Base-by-base conservation (phyloP, 1,139 yeast species). In the Dujonia santamariae region DNA sequence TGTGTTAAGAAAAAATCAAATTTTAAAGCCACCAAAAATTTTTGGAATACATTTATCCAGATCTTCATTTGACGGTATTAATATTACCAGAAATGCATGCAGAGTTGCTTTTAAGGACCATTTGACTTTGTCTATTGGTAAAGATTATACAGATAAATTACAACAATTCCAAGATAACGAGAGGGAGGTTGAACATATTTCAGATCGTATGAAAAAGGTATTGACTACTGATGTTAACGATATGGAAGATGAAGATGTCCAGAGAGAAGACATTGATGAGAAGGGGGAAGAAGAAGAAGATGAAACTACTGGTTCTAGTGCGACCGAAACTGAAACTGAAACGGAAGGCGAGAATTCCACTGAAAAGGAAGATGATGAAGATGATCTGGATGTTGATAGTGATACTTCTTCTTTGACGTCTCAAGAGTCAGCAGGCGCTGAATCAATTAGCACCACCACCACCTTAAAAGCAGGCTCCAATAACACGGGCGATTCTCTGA, bases 21-120 rank as follows among this genome's bases (percentile, higher is more conserved):
- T 85, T 30, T 67, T 77, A 26, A 71, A 73, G 41, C 75, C 88
- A 3, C 96, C 97, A 1, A 69, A 74, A 36, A 66, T 85, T 9
- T 67, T 88, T 40, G 77, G 86, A 0, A 61, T 90, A 14, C 97
- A 90, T 54, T 62, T 90, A 34, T 85, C 96, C 4, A 69, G 97
- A 47, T 87, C 96, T 0, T 72, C 84, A 25, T 88, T 75, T 52
- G 72, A 77, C 36, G 88, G 85, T n/a, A 75, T 77, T 34, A 77
- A 74, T 19, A 78, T 85, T 2, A 70, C 82, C 3, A 74, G 96
- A 48, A 90, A 88, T 55, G 67, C 85, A 4, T 87, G 96, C 55
- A 67, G 78, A 36, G 90, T 90, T 4, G 54, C 67, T 3, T 83
- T 83, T 47, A 76, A 73, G 15, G 92, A 83, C 45, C 54, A 52